Evolutionary conservation across 352 stramenopile genomes (phyloP), one percentile per base, ranked within the genome.

Genomic region (Phytophthora capsici): DNA sequence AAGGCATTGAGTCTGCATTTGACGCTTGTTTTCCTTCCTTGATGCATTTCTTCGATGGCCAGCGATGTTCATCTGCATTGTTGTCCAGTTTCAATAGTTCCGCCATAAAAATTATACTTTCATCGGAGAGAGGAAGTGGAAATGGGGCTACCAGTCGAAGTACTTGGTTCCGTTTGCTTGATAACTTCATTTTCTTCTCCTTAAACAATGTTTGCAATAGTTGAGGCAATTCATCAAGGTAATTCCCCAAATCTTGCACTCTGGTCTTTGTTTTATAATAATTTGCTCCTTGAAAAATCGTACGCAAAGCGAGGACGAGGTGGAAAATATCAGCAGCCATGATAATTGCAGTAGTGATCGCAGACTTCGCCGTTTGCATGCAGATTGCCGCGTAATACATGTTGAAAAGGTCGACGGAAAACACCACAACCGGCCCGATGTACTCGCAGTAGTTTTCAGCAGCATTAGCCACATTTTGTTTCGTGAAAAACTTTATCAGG

Each of bases 401-500:
- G 14, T 63, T 63, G n/a, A 56, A 63, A 5, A 63, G 22, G 17
- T 63, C 44, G 14, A 63, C 55, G 1, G 55, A 63, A n/a, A 63
- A 63, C 4, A 49, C 32, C 28, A 56, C 23, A 20, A 56, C 19
- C 7, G 43, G 55, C 1, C 22, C 55, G 7, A 63, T 19, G 17
- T 63, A 63, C 20, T 78, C 66, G 16, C 59, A 22, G 16, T 46
- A 67, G 25, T 64, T 34, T 3, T 17, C 14, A 3, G 46, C 56
- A 17, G 34, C 13, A 19, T 50, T 53, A 1, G 63, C 67, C 1
- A 59, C 53, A 4, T 64, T 44, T 20, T 73, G 69, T 17, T 69
- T 63, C 2, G 67, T 57, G 16, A 47, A 23, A 20, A 71, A 50
- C n/a, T 71, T 75, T 20, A 72, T 60, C 36, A 63, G 12, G 4